A percentile compares a stretch with the other conserved stretches of the same genome.
Evolutionary conservation across 108 stramenopile genomes (phyloP).

Genomic region (Nitzschia putrida): DNA sequence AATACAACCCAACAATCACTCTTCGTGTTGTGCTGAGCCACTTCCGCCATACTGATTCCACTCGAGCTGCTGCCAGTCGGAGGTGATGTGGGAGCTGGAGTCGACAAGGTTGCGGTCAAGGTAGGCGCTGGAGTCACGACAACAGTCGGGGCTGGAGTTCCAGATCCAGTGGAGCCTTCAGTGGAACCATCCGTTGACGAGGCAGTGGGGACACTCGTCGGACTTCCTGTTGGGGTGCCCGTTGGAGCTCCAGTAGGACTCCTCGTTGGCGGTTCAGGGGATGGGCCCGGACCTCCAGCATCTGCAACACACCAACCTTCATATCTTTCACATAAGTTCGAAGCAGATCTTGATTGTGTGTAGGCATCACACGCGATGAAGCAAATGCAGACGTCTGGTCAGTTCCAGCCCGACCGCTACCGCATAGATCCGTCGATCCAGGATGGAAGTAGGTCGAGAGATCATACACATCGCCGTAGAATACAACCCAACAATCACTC

Average conservation of each 20-base stretch:
- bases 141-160: too few relatives aligned
- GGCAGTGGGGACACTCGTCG: too few relatives aligned
- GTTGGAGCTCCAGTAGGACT: not conserved
- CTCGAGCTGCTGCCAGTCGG: not conserved
- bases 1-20: not conserved
- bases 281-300: not conserved
- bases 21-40: not conserved
- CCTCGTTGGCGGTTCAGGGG: not conserved
- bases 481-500: constrained; percentile 1
- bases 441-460: not conserved
- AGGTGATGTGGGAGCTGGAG: not conserved
- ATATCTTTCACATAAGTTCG: too few relatives aligned
- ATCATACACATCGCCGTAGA: not conserved
- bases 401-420: not conserved
- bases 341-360: not conserved
- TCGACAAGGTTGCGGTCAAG: too few relatives aligned
- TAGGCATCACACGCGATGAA: too few relatives aligned
- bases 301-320: not conserved
- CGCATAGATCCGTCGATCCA: not conserved
- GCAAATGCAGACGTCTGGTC: not conserved
- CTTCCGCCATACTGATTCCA: constrained; percentile 9
- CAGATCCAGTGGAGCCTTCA: too few relatives aligned
- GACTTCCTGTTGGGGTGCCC: not conserved
- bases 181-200: too few relatives aligned
- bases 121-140: too few relatives aligned